phyloP scores from a whole-genome alignment of 768 basidiomycete genomes.

The Amanita molliuscula region DNA sequence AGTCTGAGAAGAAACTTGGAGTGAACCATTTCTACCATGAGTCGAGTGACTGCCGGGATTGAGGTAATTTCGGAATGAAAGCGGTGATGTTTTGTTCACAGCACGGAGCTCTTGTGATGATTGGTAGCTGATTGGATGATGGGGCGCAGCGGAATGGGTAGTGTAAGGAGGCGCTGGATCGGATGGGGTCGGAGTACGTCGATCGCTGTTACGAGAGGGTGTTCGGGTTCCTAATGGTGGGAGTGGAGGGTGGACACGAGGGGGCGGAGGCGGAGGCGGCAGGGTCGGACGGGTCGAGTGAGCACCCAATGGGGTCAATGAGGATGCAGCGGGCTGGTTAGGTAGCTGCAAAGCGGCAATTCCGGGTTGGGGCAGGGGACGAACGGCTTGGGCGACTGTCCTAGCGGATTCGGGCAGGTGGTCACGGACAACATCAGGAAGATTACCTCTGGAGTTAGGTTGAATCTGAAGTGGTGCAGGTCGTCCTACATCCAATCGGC shows the following conservation, averaged over 20 bases:
- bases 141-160: slow-evolving; percentile 29
- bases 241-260: slow-evolving; percentile 54
- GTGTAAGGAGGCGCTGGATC: slow-evolving; percentile 37
- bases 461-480: slow-evolving; percentile 79
- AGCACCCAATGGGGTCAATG: slow-evolving; percentile 21
- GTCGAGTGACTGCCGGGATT: slow-evolving; percentile 13
- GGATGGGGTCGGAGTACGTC: slow-evolving; percentile 48
- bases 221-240: slow-evolving; percentile 36
- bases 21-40: slow-evolving; percentile 46
- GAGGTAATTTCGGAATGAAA: slow-evolving; percentile 20
- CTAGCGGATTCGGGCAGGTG: slow-evolving; percentile 48
- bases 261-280: slow-evolving; percentile 62
- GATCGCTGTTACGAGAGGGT: slow-evolving; percentile 19
- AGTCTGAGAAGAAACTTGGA: slow-evolving; percentile 31
- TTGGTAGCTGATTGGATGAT: slow-evolving; percentile 12
- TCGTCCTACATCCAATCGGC: slow-evolving; percentile 50
- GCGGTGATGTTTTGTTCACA: slow-evolving; percentile 27
- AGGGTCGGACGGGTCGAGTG: slow-evolving; percentile 34
- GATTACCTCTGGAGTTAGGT: slow-evolving; percentile 42
- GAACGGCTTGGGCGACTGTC: slow-evolving; percentile 23
- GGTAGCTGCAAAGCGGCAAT: slow-evolving; percentile 16
- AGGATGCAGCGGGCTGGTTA: slow-evolving; percentile 10
- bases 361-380: slow-evolving; percentile 41
- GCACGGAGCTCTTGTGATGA: background rate
- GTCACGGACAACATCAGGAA: slow-evolving; percentile 67